Evolutionary conservation across 805 yeast genomes (phyloP).

Genomic region (Teunomyces gatunensis): DNA sequence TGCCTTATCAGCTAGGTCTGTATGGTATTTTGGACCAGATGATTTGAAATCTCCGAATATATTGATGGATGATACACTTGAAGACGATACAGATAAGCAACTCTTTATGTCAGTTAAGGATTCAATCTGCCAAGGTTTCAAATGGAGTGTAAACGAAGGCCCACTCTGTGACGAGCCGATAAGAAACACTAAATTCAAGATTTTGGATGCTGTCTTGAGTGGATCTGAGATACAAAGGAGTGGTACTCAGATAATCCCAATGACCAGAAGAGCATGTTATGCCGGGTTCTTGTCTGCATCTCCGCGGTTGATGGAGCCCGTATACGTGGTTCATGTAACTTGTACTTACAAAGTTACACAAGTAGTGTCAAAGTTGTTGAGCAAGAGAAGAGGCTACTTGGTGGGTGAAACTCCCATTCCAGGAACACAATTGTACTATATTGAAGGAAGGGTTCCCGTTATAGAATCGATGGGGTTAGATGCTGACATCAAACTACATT

Average conservation of each 20-base stretch:
- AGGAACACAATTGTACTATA: conserved; percentile 65
- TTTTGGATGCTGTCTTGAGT: conserved; percentile 59
- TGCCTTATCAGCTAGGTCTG: conserved; percentile 72
- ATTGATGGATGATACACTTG: conserved; percentile 68
- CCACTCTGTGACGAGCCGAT: conserved; percentile 90
- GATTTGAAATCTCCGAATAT: conserved; percentile 46
- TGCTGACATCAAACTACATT: conserved; percentile 73
- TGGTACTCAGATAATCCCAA: conserved; percentile 74
- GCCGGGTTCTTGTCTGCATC: conserved; percentile 73
- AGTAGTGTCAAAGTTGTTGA: conserved; percentile 49
- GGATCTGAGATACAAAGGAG: conserved; percentile 47
- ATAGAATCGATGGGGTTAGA: conserved; percentile 90
- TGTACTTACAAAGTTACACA: conserved; percentile 50
- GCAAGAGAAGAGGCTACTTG: conserved; percentile 66
- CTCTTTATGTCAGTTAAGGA: conserved; percentile 46
- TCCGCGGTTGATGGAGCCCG: conserved; percentile 82
- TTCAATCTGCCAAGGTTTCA: conserved; percentile 71
- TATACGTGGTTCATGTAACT: conserved; percentile 57
- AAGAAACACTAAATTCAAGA: conserved; percentile 63
- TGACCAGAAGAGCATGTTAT: conserved; percentile 81
- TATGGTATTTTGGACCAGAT: conserved; percentile 71
- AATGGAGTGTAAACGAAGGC: conserved; percentile 81
- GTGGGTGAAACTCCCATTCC: conserved; percentile 52
- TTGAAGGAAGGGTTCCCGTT: conserved; percentile 73
- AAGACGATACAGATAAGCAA: conserved; percentile 62